A percentile compares a stretch with the other conserved stretches of the same genome.
Conservation (phyloP, 495 filamentous ascomycete species). For the Podospora conica region DNA sequence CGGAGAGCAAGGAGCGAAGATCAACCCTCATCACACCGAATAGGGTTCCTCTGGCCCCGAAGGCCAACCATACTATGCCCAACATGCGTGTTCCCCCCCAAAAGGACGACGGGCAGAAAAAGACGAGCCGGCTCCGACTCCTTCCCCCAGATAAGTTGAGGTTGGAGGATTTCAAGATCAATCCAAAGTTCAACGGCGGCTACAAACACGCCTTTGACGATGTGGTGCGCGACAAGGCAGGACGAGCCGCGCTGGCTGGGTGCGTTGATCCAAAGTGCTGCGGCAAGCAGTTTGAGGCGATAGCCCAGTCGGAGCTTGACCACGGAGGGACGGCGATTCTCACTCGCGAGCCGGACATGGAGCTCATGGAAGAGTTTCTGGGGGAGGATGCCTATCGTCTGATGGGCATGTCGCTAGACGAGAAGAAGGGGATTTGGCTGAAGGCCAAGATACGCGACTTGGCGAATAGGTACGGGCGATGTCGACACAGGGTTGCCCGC, state of each 20-base stretch:
- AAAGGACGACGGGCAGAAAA: conserved; percentile 8
- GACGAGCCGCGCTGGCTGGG: conserved; percentile 69
- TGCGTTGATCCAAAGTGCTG: conserved; percentile 76
- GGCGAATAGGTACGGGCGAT: conserved; percentile 66
- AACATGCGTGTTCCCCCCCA: background rate
- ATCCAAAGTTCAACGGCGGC: conserved; percentile 66
- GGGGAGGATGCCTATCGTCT: conserved; percentile 51
- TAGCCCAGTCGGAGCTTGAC: conserved; percentile 47
- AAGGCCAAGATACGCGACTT: conserved; percentile 62
- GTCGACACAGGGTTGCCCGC: conserved; percentile 67
- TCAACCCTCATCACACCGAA: background rate
- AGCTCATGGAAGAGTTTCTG: conserved; percentile 59
- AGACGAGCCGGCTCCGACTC: conserved; percentile 42
- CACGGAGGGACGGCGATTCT: conserved; percentile 24
- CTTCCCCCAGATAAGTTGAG: conserved; percentile 47
- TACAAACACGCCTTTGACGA: conserved; percentile 67
- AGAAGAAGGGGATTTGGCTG: conserved; percentile 53
- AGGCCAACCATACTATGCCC: background rate
- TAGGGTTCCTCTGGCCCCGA: background rate
- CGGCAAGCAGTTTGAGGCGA: conserved; percentile 61
- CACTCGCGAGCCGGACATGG: conserved; percentile 39
- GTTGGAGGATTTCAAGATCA: conserved; percentile 75
- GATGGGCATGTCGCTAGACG: conserved; percentile 39
- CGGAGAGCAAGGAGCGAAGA: background rate
- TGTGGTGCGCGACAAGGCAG: conserved; percentile 65